Evolutionary conservation across 495 filamentous ascomycete species (phyloP), one percentile per base, ranked within the genome.

Genomic region (Tuber borchii): DNA sequence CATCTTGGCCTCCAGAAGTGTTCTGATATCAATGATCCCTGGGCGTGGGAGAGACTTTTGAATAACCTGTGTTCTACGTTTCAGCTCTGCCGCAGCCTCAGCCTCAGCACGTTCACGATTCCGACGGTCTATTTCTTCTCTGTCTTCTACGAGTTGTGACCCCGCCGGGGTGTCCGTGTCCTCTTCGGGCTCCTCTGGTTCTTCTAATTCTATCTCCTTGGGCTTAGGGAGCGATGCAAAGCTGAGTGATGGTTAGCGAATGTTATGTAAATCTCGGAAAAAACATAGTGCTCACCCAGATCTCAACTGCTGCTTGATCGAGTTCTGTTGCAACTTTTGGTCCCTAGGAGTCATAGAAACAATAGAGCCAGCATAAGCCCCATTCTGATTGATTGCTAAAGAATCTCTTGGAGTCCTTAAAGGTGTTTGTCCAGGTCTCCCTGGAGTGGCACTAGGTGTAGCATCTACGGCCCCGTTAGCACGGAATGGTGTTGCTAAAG

Each of bases 391-490:
- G 70, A 99, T 88, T 2, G 92, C 88, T 79, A 98, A 93, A 71
- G 88, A 93, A 83, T 99, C 95, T 71, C 96, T 88, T 17, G 95
- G 95, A 17, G 95, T 99, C 22, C 93, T 90, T 85, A 97, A 86
- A 10, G 95, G 96, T 1, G 95, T 99, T 73, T 93, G 91, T 51
- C 93, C 93, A 73, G 89, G 85, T 31, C 93, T 95, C 86, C 97
- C 86, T 14, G 95, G 95, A 1, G 95, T 99, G 68, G 93, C 92
- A 46, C 93, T 93, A 72, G 90, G 87, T 20, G 93, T 96, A 16
- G 90, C 90, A 73, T 90, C 92, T 56, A 90, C 85, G 19, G 90
- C 93, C 72, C 84, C 87, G n/a, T 86, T 87, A 78, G 90, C 86
- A 70, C 93, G 90, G 78, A 97, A 88, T 22, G 95, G 96, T 6